phyloP scores from a whole-genome alignment of 495 filamentous ascomycete genomes.

The Xylaria sp. region DNA sequence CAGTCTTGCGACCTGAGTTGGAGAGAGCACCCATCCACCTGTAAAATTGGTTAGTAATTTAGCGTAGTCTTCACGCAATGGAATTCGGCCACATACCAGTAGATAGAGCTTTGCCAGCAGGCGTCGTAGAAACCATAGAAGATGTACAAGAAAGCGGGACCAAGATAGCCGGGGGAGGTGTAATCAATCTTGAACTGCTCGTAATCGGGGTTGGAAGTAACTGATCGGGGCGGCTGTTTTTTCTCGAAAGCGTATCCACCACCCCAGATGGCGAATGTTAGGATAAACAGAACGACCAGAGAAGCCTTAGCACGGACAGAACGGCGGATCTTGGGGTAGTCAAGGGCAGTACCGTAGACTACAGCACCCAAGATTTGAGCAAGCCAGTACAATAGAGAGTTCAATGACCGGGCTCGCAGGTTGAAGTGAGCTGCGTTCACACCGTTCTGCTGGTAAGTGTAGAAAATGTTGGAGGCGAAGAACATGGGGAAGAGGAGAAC shows the following conservation, averaged over 20 bases:
- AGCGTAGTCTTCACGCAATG: conserved; percentile 23
- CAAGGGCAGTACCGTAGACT: conserved; percentile 77
- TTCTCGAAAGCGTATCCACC: conserved; percentile 83
- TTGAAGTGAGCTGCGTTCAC: conserved; percentile 77
- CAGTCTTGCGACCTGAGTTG: conserved; percentile 89
- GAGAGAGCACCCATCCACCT: conserved; percentile 81
- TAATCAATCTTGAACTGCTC: conserved; percentile 61
- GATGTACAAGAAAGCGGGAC: conserved; percentile 90
- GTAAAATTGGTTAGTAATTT: conserved; percentile 31
- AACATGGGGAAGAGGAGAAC: conserved; percentile 89
- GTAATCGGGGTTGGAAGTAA: conserved; percentile 41
- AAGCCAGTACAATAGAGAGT: conserved; percentile 84
- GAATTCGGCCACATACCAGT: conserved; percentile 69
- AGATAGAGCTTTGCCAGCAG: conserved; percentile 81
- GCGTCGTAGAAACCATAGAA: conserved; percentile 94
- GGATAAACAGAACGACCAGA: conserved; percentile 68
- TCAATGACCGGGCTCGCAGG: conserved; percentile 81
- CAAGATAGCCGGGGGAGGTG: conserved; percentile 69
- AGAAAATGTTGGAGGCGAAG: conserved; percentile 80
- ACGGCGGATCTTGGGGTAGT: conserved; percentile 68
- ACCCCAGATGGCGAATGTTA: conserved; percentile 87
- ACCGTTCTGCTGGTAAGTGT: conserved; percentile 72
- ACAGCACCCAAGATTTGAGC: conserved; percentile 87
- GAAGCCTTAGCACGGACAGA: conserved; percentile 76
- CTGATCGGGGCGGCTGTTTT: conserved; percentile 48